These are phyloP conservation scores for Cystobasidium slooffiae DNA, from an alignment of 1,284 basidiomycete species.

Conservation along the genomic window DNA sequence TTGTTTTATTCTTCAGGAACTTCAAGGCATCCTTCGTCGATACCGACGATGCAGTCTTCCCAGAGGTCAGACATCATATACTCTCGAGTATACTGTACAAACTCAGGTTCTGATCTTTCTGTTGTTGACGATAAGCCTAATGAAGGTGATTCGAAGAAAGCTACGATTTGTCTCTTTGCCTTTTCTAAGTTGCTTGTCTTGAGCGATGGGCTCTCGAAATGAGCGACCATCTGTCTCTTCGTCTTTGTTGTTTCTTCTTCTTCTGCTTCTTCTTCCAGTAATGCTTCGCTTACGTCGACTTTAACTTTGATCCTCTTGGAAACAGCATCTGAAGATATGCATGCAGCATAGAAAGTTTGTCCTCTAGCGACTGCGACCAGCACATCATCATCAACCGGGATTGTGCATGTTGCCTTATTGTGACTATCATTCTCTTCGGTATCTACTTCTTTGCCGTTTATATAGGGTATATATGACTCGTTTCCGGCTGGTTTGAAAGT, in stretches of 20 bases:
- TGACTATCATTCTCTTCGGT: neutral
- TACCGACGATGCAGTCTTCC: conserved; percentile 42
- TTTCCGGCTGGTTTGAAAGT: conserved; percentile 28
- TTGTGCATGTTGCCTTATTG: conserved; percentile 19
- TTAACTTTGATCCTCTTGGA: conserved; percentile 6
- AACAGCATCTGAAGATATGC: neutral
- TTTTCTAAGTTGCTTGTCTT: neutral
- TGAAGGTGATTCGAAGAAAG: conserved; percentile 26
- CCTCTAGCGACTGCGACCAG: conserved; percentile 19
- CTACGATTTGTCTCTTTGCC: conserved; percentile 19
- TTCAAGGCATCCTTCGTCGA: conserved; percentile 27
- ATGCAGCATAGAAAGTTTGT: conserved; percentile 10
- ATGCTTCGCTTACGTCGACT: conserved; percentile 12
- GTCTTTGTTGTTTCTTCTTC: no score
- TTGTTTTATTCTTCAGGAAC: conserved; percentile 13
- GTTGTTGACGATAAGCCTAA: neutral
- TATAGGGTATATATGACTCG: conserved; percentile 27
- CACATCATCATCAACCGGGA: conserved; percentile 26
- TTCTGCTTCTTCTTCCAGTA: neutral
- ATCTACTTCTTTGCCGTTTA: conserved; percentile 17
- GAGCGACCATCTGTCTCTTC: neutral
- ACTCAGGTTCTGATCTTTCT: neutral
- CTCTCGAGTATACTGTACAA: neutral
- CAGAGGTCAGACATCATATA: conserved; percentile 39
- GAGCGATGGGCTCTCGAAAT: neutral